phyloP scores from a whole-genome alignment of 139 green algal species.

The Chlamydomonas sp. region DNA sequence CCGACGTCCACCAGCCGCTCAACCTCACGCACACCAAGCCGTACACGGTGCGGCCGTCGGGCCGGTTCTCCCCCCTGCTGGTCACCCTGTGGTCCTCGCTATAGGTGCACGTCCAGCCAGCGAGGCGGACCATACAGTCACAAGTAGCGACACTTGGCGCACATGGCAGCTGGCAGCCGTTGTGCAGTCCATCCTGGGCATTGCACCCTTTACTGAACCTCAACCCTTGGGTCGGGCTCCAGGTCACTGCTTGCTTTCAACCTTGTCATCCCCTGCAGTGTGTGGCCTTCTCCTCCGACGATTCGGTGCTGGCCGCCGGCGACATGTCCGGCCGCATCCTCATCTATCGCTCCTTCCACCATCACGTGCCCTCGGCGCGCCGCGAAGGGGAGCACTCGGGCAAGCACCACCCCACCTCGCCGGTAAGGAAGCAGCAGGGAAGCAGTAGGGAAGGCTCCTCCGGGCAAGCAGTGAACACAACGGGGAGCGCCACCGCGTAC shows the following conservation, averaged over 20 bases:
- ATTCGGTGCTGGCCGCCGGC: slow-evolving; percentile 74
- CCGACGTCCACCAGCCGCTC: slow-evolving; percentile 52
- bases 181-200: neutral
- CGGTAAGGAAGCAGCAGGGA: neutral
- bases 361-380: slow-evolving; percentile 30
- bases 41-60: slow-evolving; percentile 60
- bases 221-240: neutral
- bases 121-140: no score
- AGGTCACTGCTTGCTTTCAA: neutral
- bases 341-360: slow-evolving; percentile 74
- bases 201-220: neutral
- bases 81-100: neutral
- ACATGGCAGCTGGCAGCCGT: neutral
- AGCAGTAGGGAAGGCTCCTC: no score
- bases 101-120: neutral
- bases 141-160: no score
- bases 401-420: slow-evolving; percentile 17
- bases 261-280: slow-evolving; percentile 57
- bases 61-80: neutral
- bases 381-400: neutral
- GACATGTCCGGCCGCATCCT: slow-evolving; percentile 83
- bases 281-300: slow-evolving; percentile 64
- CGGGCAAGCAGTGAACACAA: no score
- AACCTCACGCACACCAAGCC: slow-evolving; percentile 76
- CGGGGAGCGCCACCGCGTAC: no score